Percentiles rank a stretch among this genome's conserved stretches.
Conservation (phyloP, 1,284 basidiomycete species). For the Bjerkandera adusta region DNA sequence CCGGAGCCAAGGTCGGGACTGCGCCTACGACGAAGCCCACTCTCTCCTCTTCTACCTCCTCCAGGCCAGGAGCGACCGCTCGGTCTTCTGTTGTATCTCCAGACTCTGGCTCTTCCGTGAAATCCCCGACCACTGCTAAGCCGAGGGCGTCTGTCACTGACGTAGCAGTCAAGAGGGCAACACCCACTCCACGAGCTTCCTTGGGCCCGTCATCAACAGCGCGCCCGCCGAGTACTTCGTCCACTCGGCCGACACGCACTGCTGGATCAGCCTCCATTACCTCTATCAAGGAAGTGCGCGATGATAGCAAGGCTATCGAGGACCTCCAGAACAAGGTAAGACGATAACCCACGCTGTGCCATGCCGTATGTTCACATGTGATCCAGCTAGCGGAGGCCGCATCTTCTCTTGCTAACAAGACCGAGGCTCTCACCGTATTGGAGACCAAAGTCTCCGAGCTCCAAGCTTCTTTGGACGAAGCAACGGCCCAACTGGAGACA, state of each 20-base stretch:
- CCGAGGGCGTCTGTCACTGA: conserved; percentile 36
- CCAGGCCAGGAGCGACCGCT: conserved; percentile 20
- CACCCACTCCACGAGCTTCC: conserved; percentile 28
- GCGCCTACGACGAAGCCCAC: conserved; percentile 34
- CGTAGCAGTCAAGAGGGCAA: conserved; percentile 28
- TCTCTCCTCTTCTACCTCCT: conserved; percentile 22
- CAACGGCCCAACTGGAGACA: conserved; percentile 44
- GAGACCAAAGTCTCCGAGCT: conserved; percentile 50
- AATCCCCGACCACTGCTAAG: conserved; percentile 25
- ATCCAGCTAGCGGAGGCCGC: conserved; percentile 57
- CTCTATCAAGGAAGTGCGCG: conserved; percentile 66
- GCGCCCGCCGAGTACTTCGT: conserved; percentile 26
- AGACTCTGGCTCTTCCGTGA: conserved; percentile 24
- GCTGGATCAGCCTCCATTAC: conserved; percentile 55
- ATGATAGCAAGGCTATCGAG: conserved; percentile 52
- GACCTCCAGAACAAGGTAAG: conserved; percentile 62
- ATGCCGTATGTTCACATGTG: conserved; percentile 9
- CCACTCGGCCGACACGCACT: conserved; percentile 39
- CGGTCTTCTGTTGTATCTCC: conserved; percentile 54
- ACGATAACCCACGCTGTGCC: conserved; percentile 16
- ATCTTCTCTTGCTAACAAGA: conserved; percentile 51
- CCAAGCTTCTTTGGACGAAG: conserved; percentile 49
- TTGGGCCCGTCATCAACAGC: conserved; percentile 20
- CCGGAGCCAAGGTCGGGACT: conserved; percentile 17
- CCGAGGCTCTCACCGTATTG: conserved; percentile 44